Evolutionary conservation across 2,329 filamentous ascomycete species (phyloP).

Genomic region (Cercospora sp.): DNA sequence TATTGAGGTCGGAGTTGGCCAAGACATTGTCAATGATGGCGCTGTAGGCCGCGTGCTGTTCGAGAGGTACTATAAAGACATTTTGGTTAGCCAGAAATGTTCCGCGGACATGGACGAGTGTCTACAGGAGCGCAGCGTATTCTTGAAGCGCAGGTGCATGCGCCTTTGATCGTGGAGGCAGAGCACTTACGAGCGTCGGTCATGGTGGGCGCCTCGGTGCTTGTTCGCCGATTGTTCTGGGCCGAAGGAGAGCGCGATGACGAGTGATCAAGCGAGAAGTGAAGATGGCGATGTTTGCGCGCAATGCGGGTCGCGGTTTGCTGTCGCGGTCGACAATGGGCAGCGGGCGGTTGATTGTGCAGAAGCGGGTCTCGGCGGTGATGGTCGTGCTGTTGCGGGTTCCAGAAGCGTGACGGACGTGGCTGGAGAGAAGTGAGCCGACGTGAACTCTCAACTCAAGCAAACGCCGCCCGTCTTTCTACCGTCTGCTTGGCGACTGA

Average conservation of each 20-base stretch:
- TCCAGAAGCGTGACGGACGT: conserved; percentile 2
- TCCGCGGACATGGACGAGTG: not conserved
- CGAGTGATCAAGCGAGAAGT: not conserved
- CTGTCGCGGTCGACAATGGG: conserved; percentile 1
- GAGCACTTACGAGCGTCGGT: conserved; percentile 13
- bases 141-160: not conserved
- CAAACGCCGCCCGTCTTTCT: not conserved
- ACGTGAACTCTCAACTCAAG: not conserved
- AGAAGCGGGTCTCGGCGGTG: not conserved
- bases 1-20: conserved; percentile 60
- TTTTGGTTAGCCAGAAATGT: conserved; percentile 1
- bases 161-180: not conserved
- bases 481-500: not conserved
- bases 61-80: conserved; percentile 30
- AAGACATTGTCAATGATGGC: conserved; percentile 65
- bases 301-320: conserved; percentile 1
- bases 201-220: conserved; percentile 12
- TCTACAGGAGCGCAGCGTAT: not conserved
- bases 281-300: not conserved
- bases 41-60: conserved; percentile 44
- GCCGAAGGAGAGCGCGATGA: not conserved
- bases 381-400: not conserved
- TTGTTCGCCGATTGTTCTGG: not conserved
- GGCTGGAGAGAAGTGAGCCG: not conserved
- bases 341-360: not conserved